phyloP scores from a whole-genome alignment of 345 rosid genomes.

The Draba incana region DNA sequence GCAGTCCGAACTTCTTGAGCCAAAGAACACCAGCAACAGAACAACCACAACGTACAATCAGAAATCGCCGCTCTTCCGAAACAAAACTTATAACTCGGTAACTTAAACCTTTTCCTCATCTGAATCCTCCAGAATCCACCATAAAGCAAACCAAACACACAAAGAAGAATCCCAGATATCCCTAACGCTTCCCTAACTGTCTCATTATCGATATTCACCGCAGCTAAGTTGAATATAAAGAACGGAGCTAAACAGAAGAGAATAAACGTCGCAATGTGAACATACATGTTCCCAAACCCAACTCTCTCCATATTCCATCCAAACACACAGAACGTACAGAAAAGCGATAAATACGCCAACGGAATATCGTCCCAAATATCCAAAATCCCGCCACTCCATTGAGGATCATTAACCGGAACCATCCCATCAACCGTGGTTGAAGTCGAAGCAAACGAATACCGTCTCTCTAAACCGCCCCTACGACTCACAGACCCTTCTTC shows the following conservation, averaged over 20 bases:
- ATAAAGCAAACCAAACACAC: constrained; percentile 78
- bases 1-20: constrained; percentile 93
- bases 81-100: constrained; percentile 79
- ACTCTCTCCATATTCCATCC: constrained; percentile 99
- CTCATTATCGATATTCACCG: constrained; percentile 72
- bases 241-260: constrained; percentile 92
- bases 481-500: constrained; percentile 46
- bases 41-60: constrained; percentile 83
- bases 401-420: constrained; percentile 54
- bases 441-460: constrained; percentile 66
- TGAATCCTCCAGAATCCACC: constrained; percentile 99
- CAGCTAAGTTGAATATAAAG: constrained; percentile 90
- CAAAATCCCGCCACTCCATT: constrained; percentile 86
- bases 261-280: constrained; percentile 83
- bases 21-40: constrained; percentile 90
- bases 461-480: constrained; percentile 52
- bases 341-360: constrained; percentile 76
- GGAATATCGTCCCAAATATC: constrained; percentile 92
- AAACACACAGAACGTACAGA: constrained; percentile 85
- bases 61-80: constrained; percentile 54
- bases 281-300: constrained; percentile 96
- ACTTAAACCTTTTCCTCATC: constrained; percentile 78
- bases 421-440: constrained; percentile 44
- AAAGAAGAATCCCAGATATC: constrained; percentile 72
- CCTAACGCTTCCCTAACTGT: constrained; percentile 63